Base-by-base conservation (phyloP, 2,329 filamentous ascomycete genomes). In the Sporothrix phasma region DNA sequence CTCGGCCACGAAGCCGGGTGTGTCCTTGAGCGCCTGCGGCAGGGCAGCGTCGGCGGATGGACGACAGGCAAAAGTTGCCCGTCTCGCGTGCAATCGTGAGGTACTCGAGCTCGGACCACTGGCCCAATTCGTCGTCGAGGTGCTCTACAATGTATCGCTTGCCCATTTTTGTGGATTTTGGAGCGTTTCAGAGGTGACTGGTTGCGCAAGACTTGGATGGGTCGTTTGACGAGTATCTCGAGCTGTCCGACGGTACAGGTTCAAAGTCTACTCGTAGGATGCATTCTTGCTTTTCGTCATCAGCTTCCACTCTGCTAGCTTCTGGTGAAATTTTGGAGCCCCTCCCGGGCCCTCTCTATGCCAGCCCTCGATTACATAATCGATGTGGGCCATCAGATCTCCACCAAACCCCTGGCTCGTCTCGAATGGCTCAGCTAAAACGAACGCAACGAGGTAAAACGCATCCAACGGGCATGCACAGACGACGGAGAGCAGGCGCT, bases 101-200 rank as follows among this genome's bases (percentile, higher is more conserved):
- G 78, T 99, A 99, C 78, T 99, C 94, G 62, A 97, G 84, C 68
- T 90, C 86, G 26, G 94, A 97, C 94, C 94, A 99, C 46, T 86
- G 84, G 39, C 95, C 94, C 34, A 99, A 83, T 76, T 99, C 94
- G 46, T 90, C 88, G 78, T 99, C 94, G 68, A 99, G 86, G 76
- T 99, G 93, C 80, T 97, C 93, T 70, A 97, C 92, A 71, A 97
- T 89, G 77, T 94, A 97, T 49, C 86, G 92, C 76, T 92, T 89
- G 68, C 74, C 74, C 19, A 67, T 68, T 37, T 54, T 61, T 22
- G 24, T 22, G 51, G 5, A 19, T 10, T 46, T n/a, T 19, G 22
- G 19, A 2, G 19, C 13, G 5, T 41, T 3, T 11, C 26, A 5
- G 53, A 41, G 22, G 5, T n/a, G n/a, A 26, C 53, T 53, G 43